Evolutionary conservation across 768 basidiomycete genomes (phyloP).

Genomic region (Tricholoma terreum): DNA sequence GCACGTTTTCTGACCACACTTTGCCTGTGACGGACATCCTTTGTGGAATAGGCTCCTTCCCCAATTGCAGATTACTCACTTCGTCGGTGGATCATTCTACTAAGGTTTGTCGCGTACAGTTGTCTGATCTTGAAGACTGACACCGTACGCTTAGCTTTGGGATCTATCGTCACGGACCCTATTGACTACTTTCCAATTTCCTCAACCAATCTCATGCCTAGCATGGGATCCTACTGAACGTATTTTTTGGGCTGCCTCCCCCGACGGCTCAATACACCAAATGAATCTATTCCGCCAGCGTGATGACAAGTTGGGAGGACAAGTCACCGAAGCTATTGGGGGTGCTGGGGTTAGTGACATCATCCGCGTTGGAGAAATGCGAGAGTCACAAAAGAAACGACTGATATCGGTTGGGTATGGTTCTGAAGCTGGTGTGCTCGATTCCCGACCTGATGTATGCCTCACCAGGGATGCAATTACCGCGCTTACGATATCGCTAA

Average conservation of each 20-base stretch:
- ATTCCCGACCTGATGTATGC: constrained; percentile 3
- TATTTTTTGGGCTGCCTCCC: constrained; percentile 82
- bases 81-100: constrained; percentile 87
- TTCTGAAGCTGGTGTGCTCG: constrained; percentile 1
- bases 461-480: constrained; percentile 65
- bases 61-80: constrained; percentile 72
- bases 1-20: constrained; percentile 86
- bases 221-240: constrained; percentile 86
- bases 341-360: constrained; percentile 69
- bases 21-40: constrained; percentile 81
- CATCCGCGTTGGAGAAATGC: constrained; percentile 60
- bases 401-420: constrained; percentile 71
- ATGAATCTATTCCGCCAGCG: constrained; percentile 73
- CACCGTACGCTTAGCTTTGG: constrained; percentile 56
- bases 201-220: constrained; percentile 65
- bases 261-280: constrained; percentile 73
- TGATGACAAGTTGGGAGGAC: constrained; percentile 49
- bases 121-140: background rate
- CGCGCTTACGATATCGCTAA: constrained; percentile 71
- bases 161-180: constrained; percentile 71
- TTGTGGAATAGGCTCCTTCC: constrained; percentile 79
- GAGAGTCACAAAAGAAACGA: constrained; percentile 46
- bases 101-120: constrained; percentile 54
- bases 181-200: constrained; percentile 86
- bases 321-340: constrained; percentile 65